A percentile compares a stretch with the other conserved stretches of the same genome.
These are phyloP conservation scores for Salix purpurea DNA, from an alignment of 345 rosid genomes.

Conservation along the genomic window DNA sequence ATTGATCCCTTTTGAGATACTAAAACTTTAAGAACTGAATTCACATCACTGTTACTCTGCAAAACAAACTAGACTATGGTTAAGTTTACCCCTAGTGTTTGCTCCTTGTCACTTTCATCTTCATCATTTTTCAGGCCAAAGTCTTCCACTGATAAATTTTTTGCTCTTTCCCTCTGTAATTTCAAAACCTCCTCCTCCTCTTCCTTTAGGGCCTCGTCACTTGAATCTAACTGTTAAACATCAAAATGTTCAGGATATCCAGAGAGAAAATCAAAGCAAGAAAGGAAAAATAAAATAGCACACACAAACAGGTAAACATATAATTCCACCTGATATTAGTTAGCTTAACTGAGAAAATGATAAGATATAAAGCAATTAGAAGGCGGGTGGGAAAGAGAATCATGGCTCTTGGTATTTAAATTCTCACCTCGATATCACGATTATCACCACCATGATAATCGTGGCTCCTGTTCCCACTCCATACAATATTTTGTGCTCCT, in stretches of 20 bases:
- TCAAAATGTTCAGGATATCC: neutral
- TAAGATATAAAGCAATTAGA: neutral
- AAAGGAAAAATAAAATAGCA: neutral
- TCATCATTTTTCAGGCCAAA: conserved; percentile 63
- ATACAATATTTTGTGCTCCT: conserved; percentile 33
- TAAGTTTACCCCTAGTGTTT: conserved; percentile 63
- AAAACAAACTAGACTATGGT: conserved; percentile 9
- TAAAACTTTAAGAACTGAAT: no score
- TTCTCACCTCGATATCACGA: conserved; percentile 50
- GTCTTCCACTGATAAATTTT: conserved; percentile 55
- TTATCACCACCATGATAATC: conserved; percentile 52
- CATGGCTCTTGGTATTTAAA: neutral
- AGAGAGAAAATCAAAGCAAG: neutral
- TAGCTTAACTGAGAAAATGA: neutral
- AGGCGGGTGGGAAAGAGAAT: neutral
- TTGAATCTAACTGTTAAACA: conserved; percentile 52
- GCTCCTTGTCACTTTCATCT: conserved; percentile 51
- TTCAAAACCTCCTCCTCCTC: conserved; percentile 68
- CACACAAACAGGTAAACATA: neutral
- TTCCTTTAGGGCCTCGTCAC: conserved; percentile 57
- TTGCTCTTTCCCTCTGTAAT: conserved; percentile 45
- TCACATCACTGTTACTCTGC: neutral
- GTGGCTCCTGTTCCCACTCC: conserved; percentile 46
- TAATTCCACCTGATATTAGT: neutral
- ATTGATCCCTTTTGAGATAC: neutral